These are phyloP conservation scores for Metarhizium guizhouense DNA, from an alignment of 2,329 filamentous ascomycete genomes.

Conservation along the genomic window DNA sequence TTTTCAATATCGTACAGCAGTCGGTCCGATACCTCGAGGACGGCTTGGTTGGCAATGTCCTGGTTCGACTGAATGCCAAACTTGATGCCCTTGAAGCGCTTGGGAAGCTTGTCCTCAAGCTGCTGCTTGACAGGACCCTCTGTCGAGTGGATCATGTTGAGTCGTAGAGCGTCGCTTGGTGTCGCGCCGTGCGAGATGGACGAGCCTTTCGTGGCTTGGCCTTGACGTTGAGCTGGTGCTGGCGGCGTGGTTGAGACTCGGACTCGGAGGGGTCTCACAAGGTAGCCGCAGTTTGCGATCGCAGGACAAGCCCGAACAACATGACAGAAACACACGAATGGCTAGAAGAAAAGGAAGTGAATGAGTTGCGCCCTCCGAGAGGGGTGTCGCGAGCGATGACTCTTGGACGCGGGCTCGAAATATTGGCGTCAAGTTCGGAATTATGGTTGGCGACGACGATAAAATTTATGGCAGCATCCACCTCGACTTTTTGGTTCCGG, in stretches of 20 bases:
- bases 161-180: not conserved
- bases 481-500: not conserved
- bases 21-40: slow-evolving; percentile 89
- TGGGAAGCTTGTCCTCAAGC: slow-evolving; percentile 76
- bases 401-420: not conserved
- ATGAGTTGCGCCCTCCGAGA: not conserved
- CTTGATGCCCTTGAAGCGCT: slow-evolving; percentile 83
- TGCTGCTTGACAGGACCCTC: slow-evolving; percentile 5
- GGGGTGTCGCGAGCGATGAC: not conserved
- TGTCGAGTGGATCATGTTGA: not conserved
- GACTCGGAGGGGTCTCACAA: not conserved
- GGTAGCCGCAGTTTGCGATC: not conserved
- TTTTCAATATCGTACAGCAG: slow-evolving; percentile 86
- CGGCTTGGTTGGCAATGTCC: slow-evolving; percentile 90
- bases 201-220: not conserved
- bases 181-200: not conserved
- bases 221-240: not conserved
- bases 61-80: slow-evolving; percentile 92
- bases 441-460: not conserved
- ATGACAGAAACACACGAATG: not conserved
- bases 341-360: not conserved
- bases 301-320: not conserved
- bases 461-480: not conserved
- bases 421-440: not conserved
- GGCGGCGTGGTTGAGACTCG: not conserved